Evolutionary conservation across 108 stramenopile species (phyloP).

Genomic region (Pseudonitzschia multistriata): DNA sequence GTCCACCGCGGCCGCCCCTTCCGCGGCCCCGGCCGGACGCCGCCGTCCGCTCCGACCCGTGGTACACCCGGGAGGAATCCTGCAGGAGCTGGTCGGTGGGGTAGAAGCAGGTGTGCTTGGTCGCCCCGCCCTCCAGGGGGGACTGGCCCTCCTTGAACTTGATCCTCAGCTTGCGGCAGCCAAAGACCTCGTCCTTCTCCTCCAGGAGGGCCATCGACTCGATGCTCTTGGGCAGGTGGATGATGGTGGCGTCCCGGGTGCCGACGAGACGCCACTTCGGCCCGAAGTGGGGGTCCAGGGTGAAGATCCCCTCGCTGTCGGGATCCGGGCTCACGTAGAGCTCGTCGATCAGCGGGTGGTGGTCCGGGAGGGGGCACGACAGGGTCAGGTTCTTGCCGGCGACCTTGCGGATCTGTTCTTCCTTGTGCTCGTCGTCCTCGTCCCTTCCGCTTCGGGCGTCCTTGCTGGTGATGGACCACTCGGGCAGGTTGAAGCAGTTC

Average conservation of each 20-base stretch:
- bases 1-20: conserved; percentile 50
- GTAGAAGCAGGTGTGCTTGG: conserved; percentile 66
- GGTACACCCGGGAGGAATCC: conserved; percentile 59
- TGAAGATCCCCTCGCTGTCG: conserved; percentile 82
- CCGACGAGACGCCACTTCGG: conserved; percentile 78
- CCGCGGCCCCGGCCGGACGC: conserved; percentile 56
- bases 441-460: conserved; percentile 19
- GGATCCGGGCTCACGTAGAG: conserved; percentile 81
- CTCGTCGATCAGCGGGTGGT: conserved; percentile 81
- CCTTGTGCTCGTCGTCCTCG: conserved; percentile 51
- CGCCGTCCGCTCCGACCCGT: conserved; percentile 74
- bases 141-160: conserved; percentile 79
- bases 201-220: conserved; percentile 77
- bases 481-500: conserved; percentile 80
- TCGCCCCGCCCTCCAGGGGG: conserved; percentile 56
- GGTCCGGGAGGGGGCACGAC: conserved; percentile 78
- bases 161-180: conserved; percentile 66
- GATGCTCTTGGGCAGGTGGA: conserved; percentile 71
- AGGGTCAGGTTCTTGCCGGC: conserved; percentile 71
- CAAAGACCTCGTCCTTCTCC: conserved; percentile 66
- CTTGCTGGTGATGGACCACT: conserved; percentile 54
- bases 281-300: conserved; percentile 78
- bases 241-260: conserved; percentile 65
- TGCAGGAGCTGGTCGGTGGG: conserved; percentile 71
- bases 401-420: conserved; percentile 55